Evolutionary conservation across 345 rosid species (phyloP).

Genomic region (Lepidium aucheri): DNA sequence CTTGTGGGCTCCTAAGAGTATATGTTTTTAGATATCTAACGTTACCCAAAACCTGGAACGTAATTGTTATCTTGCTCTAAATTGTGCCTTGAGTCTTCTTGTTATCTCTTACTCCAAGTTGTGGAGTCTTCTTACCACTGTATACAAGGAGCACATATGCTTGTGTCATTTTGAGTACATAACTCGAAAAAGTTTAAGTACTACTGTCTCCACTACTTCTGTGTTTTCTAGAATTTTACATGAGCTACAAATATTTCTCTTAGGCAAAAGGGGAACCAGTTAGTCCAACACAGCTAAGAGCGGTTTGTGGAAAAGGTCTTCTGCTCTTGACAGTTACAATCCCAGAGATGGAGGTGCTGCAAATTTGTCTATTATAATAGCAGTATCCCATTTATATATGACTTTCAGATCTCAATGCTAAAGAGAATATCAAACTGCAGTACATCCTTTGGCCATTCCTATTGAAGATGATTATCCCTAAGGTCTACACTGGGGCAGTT

Average conservation of each 20-base stretch:
- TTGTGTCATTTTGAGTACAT: conserved; percentile 1
- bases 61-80: not conserved
- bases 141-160: not conserved
- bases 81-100: not conserved
- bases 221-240: not conserved
- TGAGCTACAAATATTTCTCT: conserved; percentile 5
- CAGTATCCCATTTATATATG: not conserved
- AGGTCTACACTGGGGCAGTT: conserved; percentile 59
- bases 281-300: conserved; percentile 59
- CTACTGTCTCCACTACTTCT: not conserved
- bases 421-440: conserved; percentile 39
- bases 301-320: conserved; percentile 92
- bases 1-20: not conserved
- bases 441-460: conserved; percentile 95
- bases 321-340: conserved; percentile 85
- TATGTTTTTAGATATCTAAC: not conserved
- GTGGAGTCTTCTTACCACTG: not conserved
- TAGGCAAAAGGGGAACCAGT: conserved; percentile 50
- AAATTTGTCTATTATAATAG: not conserved
- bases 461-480: conserved; percentile 76
- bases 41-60: not conserved
- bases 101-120: not conserved
- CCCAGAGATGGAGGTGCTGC: conserved; percentile 92
- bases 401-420: not conserved
- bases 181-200: not conserved